Evolutionary conservation across 2,329 filamentous ascomycete genomes (phyloP).

Genomic region (Dryadomyces quercivorus): DNA sequence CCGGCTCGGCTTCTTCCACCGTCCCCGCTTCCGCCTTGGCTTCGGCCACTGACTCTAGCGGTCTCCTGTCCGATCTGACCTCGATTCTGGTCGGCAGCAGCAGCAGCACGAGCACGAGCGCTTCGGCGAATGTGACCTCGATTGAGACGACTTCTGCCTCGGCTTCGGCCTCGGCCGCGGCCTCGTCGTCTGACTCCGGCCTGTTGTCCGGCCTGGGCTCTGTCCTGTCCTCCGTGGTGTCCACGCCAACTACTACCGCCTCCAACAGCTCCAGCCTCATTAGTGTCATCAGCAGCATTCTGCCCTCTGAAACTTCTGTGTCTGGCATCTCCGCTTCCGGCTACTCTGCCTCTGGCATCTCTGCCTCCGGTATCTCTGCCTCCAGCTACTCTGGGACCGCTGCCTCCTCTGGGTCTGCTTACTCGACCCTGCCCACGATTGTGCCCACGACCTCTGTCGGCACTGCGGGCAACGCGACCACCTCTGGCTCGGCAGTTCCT

Average conservation of each 20-base stretch:
- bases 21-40: too few relatives aligned
- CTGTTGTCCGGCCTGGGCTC: background rate
- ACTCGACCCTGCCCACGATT: background rate
- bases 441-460: background rate
- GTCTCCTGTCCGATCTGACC: background rate
- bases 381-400: too few relatives aligned
- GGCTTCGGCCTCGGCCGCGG: background rate
- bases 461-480: background rate
- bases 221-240: background rate
- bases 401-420: background rate
- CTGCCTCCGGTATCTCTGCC: too few relatives aligned
- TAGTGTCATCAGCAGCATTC: background rate
- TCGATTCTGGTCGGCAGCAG: background rate
- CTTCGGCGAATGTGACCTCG: background rate
- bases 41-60: background rate
- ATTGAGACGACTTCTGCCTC: background rate
- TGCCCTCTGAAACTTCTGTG: background rate
- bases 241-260: background rate
- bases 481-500: background rate
- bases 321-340: background rate
- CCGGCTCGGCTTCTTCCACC: background rate
- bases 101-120: background rate
- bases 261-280: background rate
- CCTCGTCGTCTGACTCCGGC: background rate
- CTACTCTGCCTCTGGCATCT: too few relatives aligned